Conservation (phyloP, 352 stramenopile species). For the Phytophthora constricta region DNA sequence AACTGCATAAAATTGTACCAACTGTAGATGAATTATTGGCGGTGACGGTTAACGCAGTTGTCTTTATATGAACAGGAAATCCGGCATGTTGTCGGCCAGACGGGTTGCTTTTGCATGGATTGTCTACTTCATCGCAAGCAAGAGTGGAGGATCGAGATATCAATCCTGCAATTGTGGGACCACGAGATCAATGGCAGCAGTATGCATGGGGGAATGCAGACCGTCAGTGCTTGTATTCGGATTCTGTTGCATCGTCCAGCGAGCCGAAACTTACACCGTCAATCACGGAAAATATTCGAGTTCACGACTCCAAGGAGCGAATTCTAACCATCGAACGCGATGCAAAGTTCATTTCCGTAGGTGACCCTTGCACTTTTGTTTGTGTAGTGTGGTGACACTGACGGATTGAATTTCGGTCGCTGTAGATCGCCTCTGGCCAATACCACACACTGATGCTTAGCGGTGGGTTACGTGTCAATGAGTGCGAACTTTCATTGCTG, state of each 20-base stretch:
- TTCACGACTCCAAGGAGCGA: conserved; percentile 49
- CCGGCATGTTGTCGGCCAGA: conserved; percentile 65
- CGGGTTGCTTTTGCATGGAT: conserved; percentile 78
- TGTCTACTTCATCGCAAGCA: conserved; percentile 76
- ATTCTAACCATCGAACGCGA: conserved; percentile 58
- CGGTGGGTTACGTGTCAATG: conserved; percentile 39
- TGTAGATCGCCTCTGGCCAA: conserved; percentile 71
- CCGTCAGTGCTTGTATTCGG: conserved; percentile 47
- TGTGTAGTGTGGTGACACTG: not conserved
- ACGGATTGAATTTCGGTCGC: not conserved
- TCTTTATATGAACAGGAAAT: conserved; percentile 33
- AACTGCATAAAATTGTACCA: no score
- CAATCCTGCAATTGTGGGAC: conserved; percentile 66
- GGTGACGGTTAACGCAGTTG: not conserved
- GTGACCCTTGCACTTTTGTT: conserved; percentile 8
- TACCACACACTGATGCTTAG: conserved; percentile 81
- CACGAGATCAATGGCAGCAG: conserved; percentile 69
- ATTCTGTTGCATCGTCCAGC: conserved; percentile 3
- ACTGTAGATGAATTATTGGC: no score
- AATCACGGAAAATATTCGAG: conserved; percentile 56
- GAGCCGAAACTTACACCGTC: conserved; percentile 45
- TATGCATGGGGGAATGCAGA: conserved; percentile 71
- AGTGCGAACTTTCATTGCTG: no score
- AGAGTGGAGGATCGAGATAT: conserved; percentile 79
- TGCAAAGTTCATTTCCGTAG: conserved; percentile 70